These are phyloP conservation scores for Phycomyces blakesleeanus DNA, from an alignment of 192 early-diverging fungal species.

Conservation along the genomic window DNA sequence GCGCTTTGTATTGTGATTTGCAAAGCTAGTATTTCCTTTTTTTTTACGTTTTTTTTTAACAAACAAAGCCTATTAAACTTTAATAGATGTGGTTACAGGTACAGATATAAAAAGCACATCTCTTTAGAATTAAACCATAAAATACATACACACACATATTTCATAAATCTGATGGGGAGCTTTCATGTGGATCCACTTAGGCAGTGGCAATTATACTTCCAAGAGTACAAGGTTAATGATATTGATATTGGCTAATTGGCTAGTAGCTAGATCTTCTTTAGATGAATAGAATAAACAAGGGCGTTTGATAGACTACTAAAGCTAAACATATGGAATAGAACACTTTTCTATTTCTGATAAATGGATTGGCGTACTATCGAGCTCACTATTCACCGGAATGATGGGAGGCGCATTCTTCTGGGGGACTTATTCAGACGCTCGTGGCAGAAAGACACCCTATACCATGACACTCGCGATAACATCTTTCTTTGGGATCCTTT, in stretches of 20 bases:
- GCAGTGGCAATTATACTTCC: constrained; percentile 72
- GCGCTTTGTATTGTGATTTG: background rate
- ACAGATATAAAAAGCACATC: constrained; percentile 6
- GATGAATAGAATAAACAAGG: no score
- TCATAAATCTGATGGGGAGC: background rate
- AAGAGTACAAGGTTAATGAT: constrained; percentile 68
- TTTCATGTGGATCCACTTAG: constrained; percentile 27
- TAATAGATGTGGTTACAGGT: constrained; percentile 61
- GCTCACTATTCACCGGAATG: constrained; percentile 71
- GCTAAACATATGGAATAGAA: constrained; percentile 27
- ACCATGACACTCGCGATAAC: constrained; percentile 72
- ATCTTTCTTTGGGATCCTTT: constrained; percentile 64
- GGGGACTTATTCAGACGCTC: constrained; percentile 69
- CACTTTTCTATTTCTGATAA: constrained; percentile 66
- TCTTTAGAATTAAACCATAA: background rate
- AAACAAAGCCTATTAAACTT: background rate
- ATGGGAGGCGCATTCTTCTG: constrained; percentile 82
- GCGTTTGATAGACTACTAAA: background rate
- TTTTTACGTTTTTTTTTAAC: background rate
- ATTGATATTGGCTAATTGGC: constrained; percentile 6
- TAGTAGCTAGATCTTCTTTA: no score
- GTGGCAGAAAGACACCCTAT: constrained; percentile 74
- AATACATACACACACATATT: background rate
- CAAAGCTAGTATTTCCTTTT: constrained; percentile 2
- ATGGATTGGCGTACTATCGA: constrained; percentile 65